phyloP scores from a whole-genome alignment of 2,329 filamentous ascomycete species.

The Microascus cirrosus region DNA sequence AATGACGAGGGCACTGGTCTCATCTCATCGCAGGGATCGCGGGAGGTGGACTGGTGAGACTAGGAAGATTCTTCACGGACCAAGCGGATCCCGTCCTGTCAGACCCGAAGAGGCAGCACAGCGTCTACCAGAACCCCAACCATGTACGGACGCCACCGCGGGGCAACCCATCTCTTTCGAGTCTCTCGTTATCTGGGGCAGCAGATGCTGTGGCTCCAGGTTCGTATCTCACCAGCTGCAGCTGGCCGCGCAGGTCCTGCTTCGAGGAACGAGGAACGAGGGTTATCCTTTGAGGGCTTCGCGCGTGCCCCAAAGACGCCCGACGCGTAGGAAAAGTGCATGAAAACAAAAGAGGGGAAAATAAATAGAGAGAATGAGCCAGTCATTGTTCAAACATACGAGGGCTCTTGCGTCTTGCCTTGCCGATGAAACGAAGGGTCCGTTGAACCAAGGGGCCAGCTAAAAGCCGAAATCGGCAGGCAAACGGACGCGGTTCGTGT shows the following conservation, averaged over 20 bases:
- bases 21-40: background rate
- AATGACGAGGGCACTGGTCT: background rate
- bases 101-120: background rate
- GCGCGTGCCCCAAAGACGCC: background rate
- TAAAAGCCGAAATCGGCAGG: background rate
- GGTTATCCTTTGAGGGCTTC: background rate
- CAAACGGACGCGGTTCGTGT: background rate
- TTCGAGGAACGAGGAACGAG: background rate
- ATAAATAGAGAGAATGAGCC: background rate
- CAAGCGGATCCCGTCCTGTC: background rate
- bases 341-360: background rate
- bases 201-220: background rate
- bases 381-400: background rate
- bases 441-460: background rate
- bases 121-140: background rate
- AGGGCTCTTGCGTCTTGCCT: background rate
- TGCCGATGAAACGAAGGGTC: background rate
- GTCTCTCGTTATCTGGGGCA: constrained; percentile 1
- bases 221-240: background rate
- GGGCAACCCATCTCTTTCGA: constrained; percentile 1
- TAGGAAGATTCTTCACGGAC: background rate
- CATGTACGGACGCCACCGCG: background rate
- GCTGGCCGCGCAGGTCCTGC: background rate
- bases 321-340: background rate
- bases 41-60: background rate